These are phyloP conservation scores for Erucastrum elatum DNA, from an alignment of 345 rosid genomes.

Conservation along the genomic window DNA sequence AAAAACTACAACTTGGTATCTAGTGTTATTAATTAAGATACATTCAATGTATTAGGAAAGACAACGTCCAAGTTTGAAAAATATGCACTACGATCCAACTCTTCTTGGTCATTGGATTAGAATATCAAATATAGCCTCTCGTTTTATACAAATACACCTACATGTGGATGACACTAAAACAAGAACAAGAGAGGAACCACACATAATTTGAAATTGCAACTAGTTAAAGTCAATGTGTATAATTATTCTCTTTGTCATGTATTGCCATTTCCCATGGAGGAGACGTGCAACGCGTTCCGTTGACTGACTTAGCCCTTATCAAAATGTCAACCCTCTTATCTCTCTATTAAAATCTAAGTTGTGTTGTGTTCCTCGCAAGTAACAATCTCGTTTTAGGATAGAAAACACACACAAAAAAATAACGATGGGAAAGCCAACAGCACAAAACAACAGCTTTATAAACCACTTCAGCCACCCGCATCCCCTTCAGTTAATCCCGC, in stretches of 20 bases:
- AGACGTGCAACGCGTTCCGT: constrained; percentile 36
- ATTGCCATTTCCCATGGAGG: background rate
- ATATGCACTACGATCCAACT: constrained; percentile 5
- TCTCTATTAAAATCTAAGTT: constrained; percentile 8
- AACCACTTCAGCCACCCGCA: constrained; percentile 64
- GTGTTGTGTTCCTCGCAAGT: background rate
- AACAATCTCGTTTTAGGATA: constrained; percentile 8
- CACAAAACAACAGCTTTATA: constrained; percentile 32
- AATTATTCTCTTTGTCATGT: background rate
- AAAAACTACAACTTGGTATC: background rate
- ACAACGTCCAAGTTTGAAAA: constrained; percentile 15
- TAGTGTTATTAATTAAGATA: background rate
- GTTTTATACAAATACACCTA: constrained; percentile 3
- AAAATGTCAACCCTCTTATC: constrained; percentile 26
- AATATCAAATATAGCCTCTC: constrained; percentile 14
- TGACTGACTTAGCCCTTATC: constrained; percentile 37
- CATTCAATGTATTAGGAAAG: constrained; percentile 10
- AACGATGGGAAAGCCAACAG: constrained; percentile 50
- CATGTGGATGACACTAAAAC: background rate
- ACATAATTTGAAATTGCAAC: constrained; percentile 25
- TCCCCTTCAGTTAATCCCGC: constrained; percentile 46
- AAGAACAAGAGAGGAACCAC: constrained; percentile 16
- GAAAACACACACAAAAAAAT: background rate
- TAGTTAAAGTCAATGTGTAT: constrained; percentile 29
- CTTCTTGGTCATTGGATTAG: constrained; percentile 1